Conservation (phyloP, 768 basidiomycete genomes). For the Lentinula detonsa region DNA sequence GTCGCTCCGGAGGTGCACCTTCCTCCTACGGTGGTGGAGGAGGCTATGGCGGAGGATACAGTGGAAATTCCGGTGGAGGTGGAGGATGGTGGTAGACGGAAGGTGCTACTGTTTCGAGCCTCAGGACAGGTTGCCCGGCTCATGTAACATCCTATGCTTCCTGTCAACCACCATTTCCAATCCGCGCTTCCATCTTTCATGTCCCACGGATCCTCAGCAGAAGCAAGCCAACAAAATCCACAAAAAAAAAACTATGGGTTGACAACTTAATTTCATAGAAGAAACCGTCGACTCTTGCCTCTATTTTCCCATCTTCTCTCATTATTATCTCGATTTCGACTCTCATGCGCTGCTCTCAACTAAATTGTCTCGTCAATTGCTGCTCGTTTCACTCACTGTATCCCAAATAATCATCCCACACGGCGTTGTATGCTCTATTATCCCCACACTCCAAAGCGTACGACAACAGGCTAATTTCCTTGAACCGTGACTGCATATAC, state of each 20-base stretch:
- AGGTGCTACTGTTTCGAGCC: neutral
- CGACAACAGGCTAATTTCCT: conserved; percentile 7
- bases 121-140: conserved; percentile 13
- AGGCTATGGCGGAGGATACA: conserved; percentile 20
- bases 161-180: neutral
- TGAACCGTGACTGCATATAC: neutral
- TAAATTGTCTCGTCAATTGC: conserved; percentile 39
- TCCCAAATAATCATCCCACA: conserved; percentile 3
- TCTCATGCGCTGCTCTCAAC: conserved; percentile 57
- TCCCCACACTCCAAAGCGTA: neutral
- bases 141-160: conserved; percentile 4
- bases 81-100: conserved; percentile 14
- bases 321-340: conserved; percentile 30
- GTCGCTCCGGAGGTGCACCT: conserved; percentile 22
- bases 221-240: conserved; percentile 10
- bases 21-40: conserved; percentile 18
- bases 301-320: conserved; percentile 12
- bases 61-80: conserved; percentile 20
- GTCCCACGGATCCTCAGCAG: conserved; percentile 7
- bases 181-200: neutral
- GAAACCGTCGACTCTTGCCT: neutral
- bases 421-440: conserved; percentile 5
- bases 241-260: conserved; percentile 4
- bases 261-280: neutral
- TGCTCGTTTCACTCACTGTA: conserved; percentile 16